Evolutionary conservation across 2,329 filamentous ascomycete species (phyloP), one percentile per base, ranked within the genome.

Genomic region (Cryoendolithus antarcticus): DNA sequence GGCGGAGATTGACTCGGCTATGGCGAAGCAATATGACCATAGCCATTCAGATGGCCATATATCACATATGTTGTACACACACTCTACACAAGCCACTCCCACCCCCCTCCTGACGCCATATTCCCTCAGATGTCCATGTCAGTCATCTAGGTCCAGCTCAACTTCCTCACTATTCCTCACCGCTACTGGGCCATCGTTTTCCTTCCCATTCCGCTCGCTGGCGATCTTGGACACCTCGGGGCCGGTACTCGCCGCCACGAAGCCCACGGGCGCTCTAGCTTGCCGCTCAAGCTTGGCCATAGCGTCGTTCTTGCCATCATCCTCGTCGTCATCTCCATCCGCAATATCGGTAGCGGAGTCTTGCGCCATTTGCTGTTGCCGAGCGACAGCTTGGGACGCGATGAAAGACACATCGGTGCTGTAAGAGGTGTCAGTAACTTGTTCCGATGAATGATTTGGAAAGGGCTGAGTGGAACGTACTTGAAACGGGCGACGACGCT

Each of bases 401-500:
- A 98, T 95, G 57, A 95, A 98, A 60, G 88, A 93, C 69, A 98
- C 89, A 56, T 98, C 91, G 33, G 93, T 98, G 57, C 72, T 77
- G 36, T 8, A 48, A 38, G 24, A 21, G n/a, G n/a, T n/a, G n/a
- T n/a, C n/a, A n/a, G n/a, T n/a, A n/a, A n/a, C n/a, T n/a, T n/a
- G n/a, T n/a, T n/a, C n/a, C n/a, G n/a, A n/a, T n/a, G n/a, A n/a
- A n/a, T n/a, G n/a, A n/a, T n/a, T n/a, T n/a, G 32, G 52, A 69
- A 58, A 69, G 64, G 47, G 47, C 43, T n/a, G 10, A 10, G 9
- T 12, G 28, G 30, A 34, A 63, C 69, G 56, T 71, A 76, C 72
- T 96, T 96, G 71, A 93, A 98, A 65, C 95, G 85, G 38, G 91
- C 89, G 62, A 95, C 86, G 9, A 98, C 91, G 62, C 86, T 94